Base-by-base conservation (phyloP, 805 yeast species). In the Hanseniaspora valbyensis region DNA sequence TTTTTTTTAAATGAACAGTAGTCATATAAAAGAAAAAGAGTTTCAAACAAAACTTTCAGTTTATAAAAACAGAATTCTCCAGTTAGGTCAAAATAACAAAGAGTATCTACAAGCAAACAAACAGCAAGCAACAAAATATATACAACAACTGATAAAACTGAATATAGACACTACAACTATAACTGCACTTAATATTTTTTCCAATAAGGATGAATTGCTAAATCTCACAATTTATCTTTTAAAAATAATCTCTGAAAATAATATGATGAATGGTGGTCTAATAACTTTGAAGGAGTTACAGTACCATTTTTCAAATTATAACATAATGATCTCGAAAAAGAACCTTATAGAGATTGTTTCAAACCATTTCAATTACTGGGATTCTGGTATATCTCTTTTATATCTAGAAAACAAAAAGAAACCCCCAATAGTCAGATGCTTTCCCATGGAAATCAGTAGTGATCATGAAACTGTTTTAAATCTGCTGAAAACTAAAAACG, bases 391-490 rank as follows among this genome's bases (percentile, higher is more conserved):
- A 6, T 40, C 51, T 9, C 12, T 48, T 14, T 4, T 39, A 8
- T 48, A 48, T 36, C 30, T 48, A 3, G 51, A 25, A 3, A 30
- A 24, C 19, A 40, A 26, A 40, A 26, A 19, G 26, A 24, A 22
- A 10, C 13, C 12, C 2, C 51, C 51, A 32, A 36, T 48, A 4
- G 16, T 48, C 8, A 29, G 51, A n/a, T 48, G 51, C 16, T 40
- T 40, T 26, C 51, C 51, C 4, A 48, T 48, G 51, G 40, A 39
- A 8, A 48, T 48, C n/a, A 48, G 44, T 19, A 33, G 32, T 25
- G 51, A 48, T n/a, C 42, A 36, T n/a, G 51, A 40, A 26, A 13
- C 13, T 19, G 19, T 48, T 9, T 26, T 48, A 5, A 48, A 33
- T 24, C 19, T 40, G 30, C 24, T 48, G 4, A 39, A 46, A 22